Base-by-base conservation (phyloP, 257 asterid species). In the Nicotiana benthamiana region DNA sequence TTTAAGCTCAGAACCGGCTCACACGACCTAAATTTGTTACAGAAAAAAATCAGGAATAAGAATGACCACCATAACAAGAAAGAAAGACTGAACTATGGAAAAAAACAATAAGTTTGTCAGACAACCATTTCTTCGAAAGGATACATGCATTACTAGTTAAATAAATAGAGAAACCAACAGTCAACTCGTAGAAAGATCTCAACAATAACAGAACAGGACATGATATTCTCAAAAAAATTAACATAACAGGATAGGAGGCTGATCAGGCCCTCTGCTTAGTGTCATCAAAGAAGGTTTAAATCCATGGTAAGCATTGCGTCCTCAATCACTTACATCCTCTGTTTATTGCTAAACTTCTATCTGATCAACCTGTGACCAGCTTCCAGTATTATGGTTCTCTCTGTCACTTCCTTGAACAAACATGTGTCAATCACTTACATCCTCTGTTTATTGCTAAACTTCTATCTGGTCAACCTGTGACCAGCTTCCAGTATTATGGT, bases 1-100 rank as follows among this genome's bases (percentile, higher is more conserved):
- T 86, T 75, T 81, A 90, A 82, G 82, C 89, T 90, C 79, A 86
- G 74, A 79, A 85, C 86, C 67, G 90, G 92, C 87, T 90, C 90
- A 79, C 84, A 79, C 67, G 91, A 89, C 91, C 98, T 85, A 86
- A 79, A 86, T 83, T 82, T 36, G 56, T 40, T 40, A 40, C 12
- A 4, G 64, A 70, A 82, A 72, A 54, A 48, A 28, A 75, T 28
- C 27, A 40, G 26, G 32, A 59, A 30, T 66, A 52, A 79, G 51
- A 83, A 48, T 8, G 75, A 79, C 9, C 26, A 70, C 24, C 13
- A 48, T 48, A 24, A 48, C 61, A 74, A 48, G 48, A 72, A 26
- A 48, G 43, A 72, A 46, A 72, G 40, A 48, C 60, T 24, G 24
- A 15, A 72, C 36, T 72, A 72, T 46, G 60, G 3, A 22, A 74